Percentiles rank a stretch among this genome's conserved stretches.
Conservation (phyloP, 352 stramenopile species). For the Phytophthora sp. region DNA sequence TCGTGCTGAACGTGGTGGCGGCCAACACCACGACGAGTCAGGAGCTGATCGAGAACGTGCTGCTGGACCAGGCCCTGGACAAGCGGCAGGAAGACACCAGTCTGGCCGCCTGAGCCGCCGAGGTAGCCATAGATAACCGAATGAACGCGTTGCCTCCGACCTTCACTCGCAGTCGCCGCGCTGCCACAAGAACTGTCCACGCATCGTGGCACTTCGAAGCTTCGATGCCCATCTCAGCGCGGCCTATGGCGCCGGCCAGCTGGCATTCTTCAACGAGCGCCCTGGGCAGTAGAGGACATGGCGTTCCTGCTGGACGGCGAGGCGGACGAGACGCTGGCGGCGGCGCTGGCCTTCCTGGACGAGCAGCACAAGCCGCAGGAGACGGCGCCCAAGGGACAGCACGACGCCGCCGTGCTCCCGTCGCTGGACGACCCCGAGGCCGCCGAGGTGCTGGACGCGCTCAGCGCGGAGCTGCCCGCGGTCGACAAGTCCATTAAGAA, state of each 20-base stretch:
- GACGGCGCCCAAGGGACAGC: not conserved
- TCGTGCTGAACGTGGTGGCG: conserved; percentile 49
- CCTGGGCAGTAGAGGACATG: conserved; percentile 9
- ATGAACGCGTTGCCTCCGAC: not conserved
- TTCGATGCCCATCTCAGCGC: conserved; percentile 2
- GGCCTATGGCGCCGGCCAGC: not conserved
- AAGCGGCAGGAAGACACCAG: conserved; percentile 11
- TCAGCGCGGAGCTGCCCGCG: conserved; percentile 19
- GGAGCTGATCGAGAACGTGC: conserved; percentile 68
- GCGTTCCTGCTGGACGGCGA: conserved; percentile 35
- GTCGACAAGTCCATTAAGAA: conserved; percentile 17
- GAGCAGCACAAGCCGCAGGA: conserved; percentile 18
- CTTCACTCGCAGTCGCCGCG: conserved; percentile 1
- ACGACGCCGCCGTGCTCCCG: conserved; percentile 8
- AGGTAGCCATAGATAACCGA: not conserved
- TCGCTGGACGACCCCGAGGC: conserved; percentile 25
- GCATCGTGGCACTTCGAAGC: conserved; percentile 14
- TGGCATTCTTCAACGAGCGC: conserved; percentile 19
- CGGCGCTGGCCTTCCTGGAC: conserved; percentile 35
- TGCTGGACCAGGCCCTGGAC: conserved; percentile 38
- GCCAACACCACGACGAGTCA: conserved; percentile 48
- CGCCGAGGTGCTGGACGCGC: conserved; percentile 26
- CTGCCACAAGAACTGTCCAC: conserved; percentile 14
- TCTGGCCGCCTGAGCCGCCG: conserved; percentile 6
- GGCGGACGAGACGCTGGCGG: conserved; percentile 29